These are phyloP conservation scores for Trypanosomatidae sp. DNA, from an alignment of 208 protist species.

Conservation along the genomic window DNA sequence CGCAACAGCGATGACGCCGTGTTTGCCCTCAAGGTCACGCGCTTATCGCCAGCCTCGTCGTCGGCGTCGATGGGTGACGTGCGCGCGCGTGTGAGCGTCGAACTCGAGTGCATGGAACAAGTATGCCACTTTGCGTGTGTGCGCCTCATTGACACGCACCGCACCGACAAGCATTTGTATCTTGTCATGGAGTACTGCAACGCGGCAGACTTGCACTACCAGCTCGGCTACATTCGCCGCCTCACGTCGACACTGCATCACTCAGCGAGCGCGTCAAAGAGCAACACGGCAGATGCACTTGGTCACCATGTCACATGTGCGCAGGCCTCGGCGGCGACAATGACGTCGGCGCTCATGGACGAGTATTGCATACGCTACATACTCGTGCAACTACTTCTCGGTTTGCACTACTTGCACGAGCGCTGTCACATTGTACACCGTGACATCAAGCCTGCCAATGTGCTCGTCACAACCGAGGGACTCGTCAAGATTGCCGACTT, in stretches of 20 bases:
- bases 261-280: neutral
- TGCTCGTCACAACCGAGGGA: constrained; percentile 39
- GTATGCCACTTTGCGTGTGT: neutral
- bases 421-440: constrained; percentile 63
- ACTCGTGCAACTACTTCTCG: constrained; percentile 51
- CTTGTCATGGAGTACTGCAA: constrained; percentile 60
- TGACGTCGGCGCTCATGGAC: constrained; percentile 14
- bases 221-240: constrained; percentile 47
- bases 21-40: neutral
- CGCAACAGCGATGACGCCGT: neutral
- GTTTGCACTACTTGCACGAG: constrained; percentile 62
- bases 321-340: neutral
- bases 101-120: neutral
- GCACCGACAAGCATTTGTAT: neutral
- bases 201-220: constrained; percentile 50
- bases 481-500: constrained; percentile 80
- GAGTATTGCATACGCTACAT: constrained; percentile 24
- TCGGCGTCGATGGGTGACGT: too few species aligned
- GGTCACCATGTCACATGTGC: neutral
- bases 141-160: neutral
- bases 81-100: neutral
- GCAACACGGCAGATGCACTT: neutral
- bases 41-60: too few species aligned
- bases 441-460: constrained; percentile 73
- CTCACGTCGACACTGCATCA: constrained; percentile 15